phyloP scores from a whole-genome alignment of 2,329 filamentous ascomycete genomes.

The Arthrobotrys musiformis region DNA sequence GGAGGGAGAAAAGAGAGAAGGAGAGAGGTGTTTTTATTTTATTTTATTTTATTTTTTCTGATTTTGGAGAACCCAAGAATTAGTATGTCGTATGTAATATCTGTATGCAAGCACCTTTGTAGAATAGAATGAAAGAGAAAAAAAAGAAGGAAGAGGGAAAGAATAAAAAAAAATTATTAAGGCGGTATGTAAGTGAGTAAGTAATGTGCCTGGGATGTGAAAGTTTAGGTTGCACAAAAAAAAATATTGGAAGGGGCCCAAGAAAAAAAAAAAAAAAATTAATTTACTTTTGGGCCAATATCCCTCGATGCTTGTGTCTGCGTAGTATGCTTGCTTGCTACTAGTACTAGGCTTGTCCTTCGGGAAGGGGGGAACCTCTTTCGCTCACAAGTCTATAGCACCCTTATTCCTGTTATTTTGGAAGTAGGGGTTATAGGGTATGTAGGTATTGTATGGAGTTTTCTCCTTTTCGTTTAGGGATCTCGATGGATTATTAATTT shows the following conservation, averaged over 20 bases:
- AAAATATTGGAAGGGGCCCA: conserved; percentile 9
- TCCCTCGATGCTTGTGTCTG: conserved; percentile 36
- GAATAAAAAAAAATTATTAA: background rate
- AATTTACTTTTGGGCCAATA: conserved; percentile 41
- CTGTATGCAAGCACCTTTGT: too few relatives aligned
- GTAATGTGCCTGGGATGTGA: conserved; percentile 24
- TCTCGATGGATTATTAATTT: conserved; percentile 42
- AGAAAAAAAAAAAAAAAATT: background rate
- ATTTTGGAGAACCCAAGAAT: conserved; percentile 5
- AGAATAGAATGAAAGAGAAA: conserved; percentile 14
- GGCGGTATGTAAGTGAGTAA: background rate
- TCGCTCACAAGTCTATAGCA: conserved; percentile 35
- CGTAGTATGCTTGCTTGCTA: background rate
- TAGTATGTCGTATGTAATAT: too few relatives aligned
- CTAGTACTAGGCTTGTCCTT: conserved; percentile 28
- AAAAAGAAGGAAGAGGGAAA: background rate
- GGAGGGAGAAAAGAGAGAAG: conserved; percentile 43
- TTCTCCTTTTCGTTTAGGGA: conserved; percentile 28
- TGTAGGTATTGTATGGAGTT: conserved; percentile 16
- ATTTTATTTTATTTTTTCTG: conserved; percentile 32
- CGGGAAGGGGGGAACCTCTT: conserved; percentile 51
- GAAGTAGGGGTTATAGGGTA: too few relatives aligned
- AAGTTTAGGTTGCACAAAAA: conserved; percentile 56
- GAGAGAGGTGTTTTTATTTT: conserved; percentile 33
- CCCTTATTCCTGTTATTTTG: too few relatives aligned